phyloP scores from a whole-genome alignment of 768 basidiomycete species.

The Amanita muscaria region DNA sequence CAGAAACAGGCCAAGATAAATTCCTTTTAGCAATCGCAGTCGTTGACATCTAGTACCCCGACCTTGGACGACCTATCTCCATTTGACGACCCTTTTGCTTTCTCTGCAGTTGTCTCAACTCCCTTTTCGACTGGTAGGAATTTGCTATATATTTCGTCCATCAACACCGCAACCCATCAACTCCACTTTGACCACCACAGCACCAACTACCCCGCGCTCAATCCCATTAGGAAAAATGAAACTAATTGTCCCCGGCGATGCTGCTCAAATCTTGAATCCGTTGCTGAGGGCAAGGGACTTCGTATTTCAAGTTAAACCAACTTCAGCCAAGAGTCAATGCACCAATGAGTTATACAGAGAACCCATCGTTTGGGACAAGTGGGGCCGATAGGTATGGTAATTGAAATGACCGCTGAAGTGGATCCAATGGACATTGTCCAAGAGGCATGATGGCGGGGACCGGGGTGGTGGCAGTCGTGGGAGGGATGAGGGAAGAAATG shows the following conservation, averaged over 20 bases:
- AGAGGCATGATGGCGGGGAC: conserved; percentile 15
- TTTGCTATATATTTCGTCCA: conserved; percentile 37
- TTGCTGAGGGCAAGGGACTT: not conserved
- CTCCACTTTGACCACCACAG: not conserved
- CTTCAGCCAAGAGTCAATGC: not conserved
- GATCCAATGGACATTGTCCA: conserved; percentile 12
- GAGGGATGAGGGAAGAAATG: conserved; percentile 26
- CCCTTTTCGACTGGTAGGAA: not conserved
- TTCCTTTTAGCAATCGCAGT: no score
- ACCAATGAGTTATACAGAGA: not conserved
- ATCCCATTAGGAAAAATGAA: conserved; percentile 15
- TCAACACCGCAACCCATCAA: conserved; percentile 27
- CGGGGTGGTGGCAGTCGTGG: conserved; percentile 17
- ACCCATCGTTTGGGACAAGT: conserved; percentile 7
- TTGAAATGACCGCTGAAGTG: conserved; percentile 8
- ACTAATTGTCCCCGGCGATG: conserved; percentile 12
- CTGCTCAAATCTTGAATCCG: not conserved
- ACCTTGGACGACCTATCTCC: not conserved
- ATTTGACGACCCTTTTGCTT: conserved; percentile 7
- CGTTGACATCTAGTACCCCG: not conserved
- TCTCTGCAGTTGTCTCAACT: conserved; percentile 12
- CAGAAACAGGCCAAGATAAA: no score
- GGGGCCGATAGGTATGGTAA: no score
- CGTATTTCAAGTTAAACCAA: no score
- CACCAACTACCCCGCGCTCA: conserved; percentile 9